Percentiles rank a stretch among this genome's conserved stretches.
Conservation (phyloP, 345 rosid genomes). For the Gossypium turneri region DNA sequence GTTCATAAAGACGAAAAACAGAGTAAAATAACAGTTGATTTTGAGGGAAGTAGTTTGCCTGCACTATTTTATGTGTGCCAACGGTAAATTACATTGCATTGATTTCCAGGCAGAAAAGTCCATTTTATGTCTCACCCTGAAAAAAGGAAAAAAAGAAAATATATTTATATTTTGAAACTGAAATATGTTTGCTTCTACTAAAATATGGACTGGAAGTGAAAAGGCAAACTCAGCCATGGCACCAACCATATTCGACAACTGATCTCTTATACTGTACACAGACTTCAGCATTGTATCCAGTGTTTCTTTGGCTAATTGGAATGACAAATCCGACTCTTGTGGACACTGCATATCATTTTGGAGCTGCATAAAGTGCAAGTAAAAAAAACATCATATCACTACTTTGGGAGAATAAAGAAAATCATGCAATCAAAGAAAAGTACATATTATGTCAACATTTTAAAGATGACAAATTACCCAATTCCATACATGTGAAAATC, state of each 20-base stretch:
- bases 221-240: constrained; percentile 9
- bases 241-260: constrained; percentile 39
- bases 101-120: not conserved
- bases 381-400: not conserved
- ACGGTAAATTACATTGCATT: constrained; percentile 1
- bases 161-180: not conserved
- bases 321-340: constrained; percentile 40
- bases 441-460: not conserved
- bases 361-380: constrained; percentile 32
- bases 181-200: not conserved
- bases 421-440: not conserved
- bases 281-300: constrained; percentile 39
- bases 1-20: not conserved
- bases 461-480: not conserved
- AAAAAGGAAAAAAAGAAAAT: not conserved
- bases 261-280: constrained; percentile 43
- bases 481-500: not conserved
- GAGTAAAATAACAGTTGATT: not conserved
- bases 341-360: constrained; percentile 41
- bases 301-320: constrained; percentile 43
- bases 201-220: not conserved
- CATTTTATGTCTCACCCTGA: constrained; percentile 16
- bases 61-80: not conserved
- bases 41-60: not conserved
- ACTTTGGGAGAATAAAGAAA: not conserved